Conservation (phyloP, 495 filamentous ascomycete species). For the Hypoxylon fragiforme region DNA sequence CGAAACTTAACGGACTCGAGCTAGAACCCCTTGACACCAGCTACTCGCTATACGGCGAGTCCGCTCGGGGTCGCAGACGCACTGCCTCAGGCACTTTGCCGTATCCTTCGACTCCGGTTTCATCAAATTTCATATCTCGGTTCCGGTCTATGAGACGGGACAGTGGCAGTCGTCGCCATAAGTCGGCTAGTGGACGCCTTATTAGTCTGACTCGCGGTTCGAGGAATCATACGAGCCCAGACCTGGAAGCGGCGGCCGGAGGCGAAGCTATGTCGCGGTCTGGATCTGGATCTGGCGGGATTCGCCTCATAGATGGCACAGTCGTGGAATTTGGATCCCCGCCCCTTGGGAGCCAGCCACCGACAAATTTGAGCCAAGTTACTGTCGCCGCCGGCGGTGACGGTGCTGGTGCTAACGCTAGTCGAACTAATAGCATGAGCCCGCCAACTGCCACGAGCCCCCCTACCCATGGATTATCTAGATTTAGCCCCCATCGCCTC, state of each 20-base stretch:
- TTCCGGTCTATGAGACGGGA: constrained; percentile 17
- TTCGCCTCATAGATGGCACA: constrained; percentile 32
- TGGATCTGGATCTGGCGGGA: constrained; percentile 37
- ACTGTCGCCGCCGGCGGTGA: neutral
- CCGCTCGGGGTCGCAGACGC: constrained; percentile 12
- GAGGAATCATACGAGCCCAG: constrained; percentile 1
- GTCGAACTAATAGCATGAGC: neutral
- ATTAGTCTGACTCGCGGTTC: neutral
- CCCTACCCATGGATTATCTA: neutral
- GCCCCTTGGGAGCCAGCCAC: neutral
- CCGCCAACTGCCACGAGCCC: constrained; percentile 1
- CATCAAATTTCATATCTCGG: constrained; percentile 14
- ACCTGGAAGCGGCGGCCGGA: neutral
- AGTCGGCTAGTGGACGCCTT: constrained; percentile 12
- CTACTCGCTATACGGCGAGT: constrained; percentile 43
- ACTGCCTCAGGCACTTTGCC: constrained; percentile 2
- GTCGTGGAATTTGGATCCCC: constrained; percentile 41
- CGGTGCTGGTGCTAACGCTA: neutral
- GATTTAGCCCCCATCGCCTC: constrained; percentile 13
- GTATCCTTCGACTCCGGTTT: neutral
- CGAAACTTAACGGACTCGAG: constrained; percentile 37
- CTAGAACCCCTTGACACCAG: constrained; percentile 40
- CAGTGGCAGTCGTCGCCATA: constrained; percentile 11
- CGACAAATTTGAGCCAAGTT: neutral
- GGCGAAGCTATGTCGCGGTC: constrained; percentile 36